A percentile compares a stretch with the other conserved stretches of the same genome.
Conservation (phyloP, 129 eudicot genomes). For the Centaurea solstitialis region DNA sequence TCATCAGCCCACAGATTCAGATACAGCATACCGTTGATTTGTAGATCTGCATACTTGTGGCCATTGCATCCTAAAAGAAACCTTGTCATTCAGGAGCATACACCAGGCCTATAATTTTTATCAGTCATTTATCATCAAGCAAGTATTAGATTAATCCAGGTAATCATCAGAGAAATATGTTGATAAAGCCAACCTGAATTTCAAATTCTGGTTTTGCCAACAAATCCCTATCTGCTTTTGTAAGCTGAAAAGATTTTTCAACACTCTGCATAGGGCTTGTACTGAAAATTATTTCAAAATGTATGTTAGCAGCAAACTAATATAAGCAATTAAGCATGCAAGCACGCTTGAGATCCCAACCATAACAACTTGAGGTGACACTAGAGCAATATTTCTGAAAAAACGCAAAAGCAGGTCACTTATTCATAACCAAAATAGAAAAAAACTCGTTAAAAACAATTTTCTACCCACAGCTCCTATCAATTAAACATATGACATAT, state of each 20-base stretch:
- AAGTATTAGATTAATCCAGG: background rate
- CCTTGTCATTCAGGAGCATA: conserved; percentile 96
- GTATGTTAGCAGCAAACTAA: background rate
- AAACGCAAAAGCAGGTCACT: background rate
- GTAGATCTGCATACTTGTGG: conserved; percentile 95
- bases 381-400: background rate
- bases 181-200: conserved; percentile 68
- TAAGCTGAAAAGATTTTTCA: conserved; percentile 86
- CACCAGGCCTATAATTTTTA: conserved; percentile 85
- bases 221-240: conserved; percentile 71
- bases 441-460: background rate
- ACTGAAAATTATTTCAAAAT: conserved; percentile 40
- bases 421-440: background rate
- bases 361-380: background rate
- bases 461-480: background rate
- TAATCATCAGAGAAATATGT: background rate
- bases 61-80: conserved; percentile 97
- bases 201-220: conserved; percentile 82
- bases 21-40: conserved; percentile 70
- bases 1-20: conserved; percentile 8
- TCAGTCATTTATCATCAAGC: conserved; percentile 17
- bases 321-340: background rate
- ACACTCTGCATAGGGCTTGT: conserved; percentile 74
- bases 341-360: conserved; percentile 5
- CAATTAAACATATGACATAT: background rate